Conservation (phyloP, 2,329 filamentous ascomycete species). For the Stromatinia cepivora region DNA sequence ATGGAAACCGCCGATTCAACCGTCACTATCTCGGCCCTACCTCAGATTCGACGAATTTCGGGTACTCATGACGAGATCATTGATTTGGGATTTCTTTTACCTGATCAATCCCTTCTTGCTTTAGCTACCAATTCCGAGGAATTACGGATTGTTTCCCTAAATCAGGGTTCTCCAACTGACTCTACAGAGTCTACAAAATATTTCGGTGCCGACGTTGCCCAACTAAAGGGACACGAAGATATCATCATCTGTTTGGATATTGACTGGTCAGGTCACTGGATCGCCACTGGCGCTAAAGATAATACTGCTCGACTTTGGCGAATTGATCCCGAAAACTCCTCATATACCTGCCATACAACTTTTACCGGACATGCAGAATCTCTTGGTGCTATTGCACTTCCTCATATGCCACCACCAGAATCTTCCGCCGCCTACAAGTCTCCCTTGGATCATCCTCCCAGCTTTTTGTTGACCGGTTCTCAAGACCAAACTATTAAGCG, state of each 20-base stretch:
- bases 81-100: constrained; percentile 82
- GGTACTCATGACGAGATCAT: constrained; percentile 98
- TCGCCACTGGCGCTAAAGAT: constrained; percentile 94
- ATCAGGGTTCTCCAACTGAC: constrained; percentile 34
- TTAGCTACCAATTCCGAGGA: constrained; percentile 95
- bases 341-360: constrained; percentile 75
- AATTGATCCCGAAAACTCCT: constrained; percentile 71
- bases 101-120: constrained; percentile 78
- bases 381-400: constrained; percentile 82
- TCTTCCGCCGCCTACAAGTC: constrained; percentile 70
- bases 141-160: constrained; percentile 78
- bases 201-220: constrained; percentile 85
- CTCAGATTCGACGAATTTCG: constrained; percentile 72
- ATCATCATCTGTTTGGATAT: constrained; percentile 93
- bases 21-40: constrained; percentile 42
- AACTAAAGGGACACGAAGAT: constrained; percentile 88
- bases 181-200: constrained; percentile 51
- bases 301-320: constrained; percentile 92
- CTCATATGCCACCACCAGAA: constrained; percentile 65
- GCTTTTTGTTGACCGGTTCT: constrained; percentile 86
- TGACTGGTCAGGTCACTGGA: constrained; percentile 96
- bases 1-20: constrained; percentile 42
- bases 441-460: constrained; percentile 76
- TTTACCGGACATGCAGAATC: constrained; percentile 95
- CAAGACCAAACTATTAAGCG: constrained; percentile 95